These are phyloP conservation scores for Diospyros lotus DNA, from an alignment of 148 eudicot species.

Conservation along the genomic window DNA sequence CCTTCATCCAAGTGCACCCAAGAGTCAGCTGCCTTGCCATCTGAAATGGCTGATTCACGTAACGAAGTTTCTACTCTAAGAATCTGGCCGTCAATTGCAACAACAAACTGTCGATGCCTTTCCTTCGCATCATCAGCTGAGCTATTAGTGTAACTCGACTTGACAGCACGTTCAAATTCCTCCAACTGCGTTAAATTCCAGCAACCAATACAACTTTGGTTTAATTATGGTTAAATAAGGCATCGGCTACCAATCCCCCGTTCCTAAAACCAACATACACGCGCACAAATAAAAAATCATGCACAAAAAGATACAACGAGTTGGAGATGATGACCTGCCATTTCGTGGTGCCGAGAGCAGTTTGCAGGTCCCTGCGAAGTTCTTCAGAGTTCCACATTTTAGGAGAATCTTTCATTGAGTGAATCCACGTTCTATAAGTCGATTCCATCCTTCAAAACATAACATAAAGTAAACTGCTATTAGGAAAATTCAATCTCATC, in stretches of 20 bases:
- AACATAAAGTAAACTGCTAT: neutral
- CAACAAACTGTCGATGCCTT: conserved; percentile 59
- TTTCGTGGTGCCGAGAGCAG: conserved; percentile 72
- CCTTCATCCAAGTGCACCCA: conserved; percentile 76
- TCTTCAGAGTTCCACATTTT: conserved; percentile 51
- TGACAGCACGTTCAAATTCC: conserved; percentile 74
- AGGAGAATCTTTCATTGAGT: conserved; percentile 49
- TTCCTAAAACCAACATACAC: neutral
- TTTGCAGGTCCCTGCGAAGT: conserved; percentile 56
- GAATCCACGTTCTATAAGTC: conserved; percentile 72
- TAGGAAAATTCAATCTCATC: neutral
- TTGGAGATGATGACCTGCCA: conserved; percentile 59
- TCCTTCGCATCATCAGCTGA: conserved; percentile 51
- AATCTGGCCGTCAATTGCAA: conserved; percentile 59
- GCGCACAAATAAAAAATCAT: neutral
- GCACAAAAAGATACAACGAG: neutral
- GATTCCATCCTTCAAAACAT: conserved; percentile 68
- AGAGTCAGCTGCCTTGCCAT: conserved; percentile 46
- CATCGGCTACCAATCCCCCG: neutral
- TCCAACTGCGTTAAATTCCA: conserved; percentile 46
- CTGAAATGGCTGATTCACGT: conserved; percentile 34
- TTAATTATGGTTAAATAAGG: neutral
- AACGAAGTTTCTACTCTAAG: conserved; percentile 43
- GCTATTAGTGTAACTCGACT: conserved; percentile 39
- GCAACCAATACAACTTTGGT: too few relatives aligned